Percentiles rank a stretch among this genome's conserved stretches.
Evolutionary conservation across 2,329 filamentous ascomycete species (phyloP).

Genomic region (Ophiostoma sp.): DNA sequence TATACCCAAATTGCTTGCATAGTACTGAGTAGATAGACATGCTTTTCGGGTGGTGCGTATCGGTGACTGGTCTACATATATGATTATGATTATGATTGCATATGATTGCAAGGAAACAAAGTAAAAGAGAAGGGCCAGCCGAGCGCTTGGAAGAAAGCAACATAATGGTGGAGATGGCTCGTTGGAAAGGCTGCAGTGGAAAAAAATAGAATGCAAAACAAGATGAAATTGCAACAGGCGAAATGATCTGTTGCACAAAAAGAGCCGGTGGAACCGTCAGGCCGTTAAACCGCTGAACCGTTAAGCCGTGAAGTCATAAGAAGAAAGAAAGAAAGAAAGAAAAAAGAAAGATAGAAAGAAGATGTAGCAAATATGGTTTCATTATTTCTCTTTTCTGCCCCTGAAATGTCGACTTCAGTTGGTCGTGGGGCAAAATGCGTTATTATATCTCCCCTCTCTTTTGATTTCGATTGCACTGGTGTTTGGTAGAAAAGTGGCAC

Average conservation of each 20-base stretch:
- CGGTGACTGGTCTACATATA: not conserved
- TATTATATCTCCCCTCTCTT: not conserved
- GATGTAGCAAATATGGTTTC: not conserved
- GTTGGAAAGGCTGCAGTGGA: not conserved
- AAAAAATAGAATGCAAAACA: not conserved
- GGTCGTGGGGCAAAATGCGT: not conserved
- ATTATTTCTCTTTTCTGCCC: not conserved
- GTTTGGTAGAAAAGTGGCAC: not conserved
- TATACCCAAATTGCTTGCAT: slow-evolving; percentile 3
- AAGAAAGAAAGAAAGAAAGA: not conserved
- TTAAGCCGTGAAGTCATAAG: not conserved
- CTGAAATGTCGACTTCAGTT: not conserved
- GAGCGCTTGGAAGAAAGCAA: not conserved
- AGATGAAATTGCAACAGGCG: not conserved
- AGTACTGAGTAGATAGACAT: too few species aligned
- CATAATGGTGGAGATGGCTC: not conserved
- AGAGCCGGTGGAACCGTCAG: not conserved
- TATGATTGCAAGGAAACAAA: not conserved
- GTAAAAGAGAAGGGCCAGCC: not conserved
- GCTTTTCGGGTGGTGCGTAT: not conserved
- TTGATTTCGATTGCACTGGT: not conserved
- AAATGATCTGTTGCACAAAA: not conserved
- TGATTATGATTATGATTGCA: not conserved
- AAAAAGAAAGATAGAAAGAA: not conserved
- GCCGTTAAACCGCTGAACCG: not conserved